phyloP scores from a whole-genome alignment of 257 asterid genomes.

The Solanum gracilifrons region DNA sequence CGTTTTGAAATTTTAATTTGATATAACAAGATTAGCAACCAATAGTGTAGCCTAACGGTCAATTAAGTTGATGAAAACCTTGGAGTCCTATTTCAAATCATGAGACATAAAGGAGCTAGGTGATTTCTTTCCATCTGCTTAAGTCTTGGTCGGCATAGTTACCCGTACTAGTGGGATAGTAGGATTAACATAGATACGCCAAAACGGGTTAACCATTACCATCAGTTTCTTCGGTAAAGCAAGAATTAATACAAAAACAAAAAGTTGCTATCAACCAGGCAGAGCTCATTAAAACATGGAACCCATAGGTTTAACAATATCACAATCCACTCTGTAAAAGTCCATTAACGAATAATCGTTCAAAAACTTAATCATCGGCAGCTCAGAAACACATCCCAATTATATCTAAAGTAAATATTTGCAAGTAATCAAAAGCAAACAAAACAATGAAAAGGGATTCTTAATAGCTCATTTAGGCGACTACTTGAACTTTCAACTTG shows the following conservation, averaged over 20 bases:
- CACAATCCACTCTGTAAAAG: background rate
- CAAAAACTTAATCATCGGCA: background rate
- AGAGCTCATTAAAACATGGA: background rate
- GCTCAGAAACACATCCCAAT: background rate
- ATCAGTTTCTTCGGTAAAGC: background rate
- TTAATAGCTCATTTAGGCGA: background rate
- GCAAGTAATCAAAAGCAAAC: background rate
- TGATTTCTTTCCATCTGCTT: background rate
- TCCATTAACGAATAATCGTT: background rate
- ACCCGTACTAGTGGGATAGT: background rate
- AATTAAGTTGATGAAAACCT: background rate
- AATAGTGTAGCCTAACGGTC: background rate
- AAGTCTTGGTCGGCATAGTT: background rate
- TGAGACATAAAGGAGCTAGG: background rate
- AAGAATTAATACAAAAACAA: background rate
- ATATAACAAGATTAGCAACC: background rate
- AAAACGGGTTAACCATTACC: background rate
- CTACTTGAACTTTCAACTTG: background rate
- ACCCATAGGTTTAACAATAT: background rate
- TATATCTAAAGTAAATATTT: background rate
- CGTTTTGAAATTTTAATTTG: background rate
- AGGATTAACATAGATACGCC: background rate
- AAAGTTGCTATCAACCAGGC: background rate
- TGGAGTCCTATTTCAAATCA: background rate
- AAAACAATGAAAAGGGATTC: background rate